Conservation (phyloP, 306 rosid species). For the Rubus parviflorus region DNA sequence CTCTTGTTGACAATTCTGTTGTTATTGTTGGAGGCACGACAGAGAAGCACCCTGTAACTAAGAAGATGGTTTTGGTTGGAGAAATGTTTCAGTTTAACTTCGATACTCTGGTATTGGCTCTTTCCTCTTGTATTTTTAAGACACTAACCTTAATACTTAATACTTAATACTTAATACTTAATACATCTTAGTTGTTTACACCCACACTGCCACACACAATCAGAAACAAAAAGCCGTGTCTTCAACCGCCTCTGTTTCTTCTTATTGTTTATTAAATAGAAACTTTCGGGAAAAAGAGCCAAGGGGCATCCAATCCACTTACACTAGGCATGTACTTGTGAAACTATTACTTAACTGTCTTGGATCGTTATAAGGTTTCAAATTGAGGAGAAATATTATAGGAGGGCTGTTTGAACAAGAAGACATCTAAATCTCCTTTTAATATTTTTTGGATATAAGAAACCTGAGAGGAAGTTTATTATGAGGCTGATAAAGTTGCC, state of each 20-base stretch:
- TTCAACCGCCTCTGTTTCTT: not conserved
- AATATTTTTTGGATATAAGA: not conserved
- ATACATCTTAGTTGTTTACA: not conserved
- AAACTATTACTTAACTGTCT: not conserved
- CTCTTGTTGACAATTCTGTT: slow-evolving; percentile 71
- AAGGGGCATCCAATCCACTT: not conserved
- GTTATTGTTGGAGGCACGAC: slow-evolving; percentile 85
- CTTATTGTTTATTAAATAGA: not conserved
- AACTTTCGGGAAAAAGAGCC: not conserved
- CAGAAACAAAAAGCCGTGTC: not conserved
- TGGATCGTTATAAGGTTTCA: not conserved
- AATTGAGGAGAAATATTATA: not conserved
- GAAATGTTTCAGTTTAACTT: slow-evolving; percentile 78
- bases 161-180: not conserved
- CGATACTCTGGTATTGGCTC: slow-evolving; percentile 49
- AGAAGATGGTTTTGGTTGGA: slow-evolving; percentile 84
- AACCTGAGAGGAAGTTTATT: not conserved
- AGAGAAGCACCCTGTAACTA: slow-evolving; percentile 79
- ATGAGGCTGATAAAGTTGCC: not conserved
- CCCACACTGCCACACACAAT: not conserved
- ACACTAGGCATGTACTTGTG: not conserved
- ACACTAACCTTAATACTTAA: not conserved
- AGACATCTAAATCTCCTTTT: not conserved
- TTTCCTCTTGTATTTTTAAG: not conserved
- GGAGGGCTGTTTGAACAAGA: not conserved